Base-by-base conservation (phyloP, 192 early-diverging fungal genomes). In the Backusella luteola region DNA sequence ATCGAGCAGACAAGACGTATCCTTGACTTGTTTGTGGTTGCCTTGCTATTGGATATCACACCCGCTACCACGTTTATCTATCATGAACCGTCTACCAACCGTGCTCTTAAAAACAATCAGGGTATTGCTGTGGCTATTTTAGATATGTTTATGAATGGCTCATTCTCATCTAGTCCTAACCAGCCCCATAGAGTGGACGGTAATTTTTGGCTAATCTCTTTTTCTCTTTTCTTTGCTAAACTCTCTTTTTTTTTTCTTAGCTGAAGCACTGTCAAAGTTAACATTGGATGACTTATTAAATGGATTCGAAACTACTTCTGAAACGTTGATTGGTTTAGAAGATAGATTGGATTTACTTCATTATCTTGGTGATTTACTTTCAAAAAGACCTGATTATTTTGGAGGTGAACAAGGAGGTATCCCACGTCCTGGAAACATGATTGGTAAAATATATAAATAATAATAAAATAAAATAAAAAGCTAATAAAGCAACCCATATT, bases 41-140 rank as follows among this genome's bases (percentile, higher is more conserved):
- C 93, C 4, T 93, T 96, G 11, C 86, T 98, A 6, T 81, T 98
- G 12, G 97, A 98, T 76, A 93, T 95, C 0, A 95, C 94, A 0
- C 94, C 97, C 0, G 93, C 95, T 3, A 21, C 17, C 21, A 39
- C 80, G 9, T 98, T 95, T 95, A 84, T 80, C 23, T 98, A 89
- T 81, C 77, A 81, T 32, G 92, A 94, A 75, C 74, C 73, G 8
- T 78, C 83, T 8, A 69, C 88, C 0, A 84, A 89, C n/a, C 67
- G 76, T 4, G 76, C 79, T 2, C 86, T 91, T 71, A 81, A 83
- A 35, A 84, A 95, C 29, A 92, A 90, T 0, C 96, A 98, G 76
- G 97, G 96, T 0, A 74, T 98, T 56, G 97, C 92, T 1, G 81
- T 98, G 44, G 97, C 96, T 11, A 89, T 90, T 2, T 79, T 96